Conservation (phyloP, 768 basidiomycete species). For the Collybia sordida region DNA sequence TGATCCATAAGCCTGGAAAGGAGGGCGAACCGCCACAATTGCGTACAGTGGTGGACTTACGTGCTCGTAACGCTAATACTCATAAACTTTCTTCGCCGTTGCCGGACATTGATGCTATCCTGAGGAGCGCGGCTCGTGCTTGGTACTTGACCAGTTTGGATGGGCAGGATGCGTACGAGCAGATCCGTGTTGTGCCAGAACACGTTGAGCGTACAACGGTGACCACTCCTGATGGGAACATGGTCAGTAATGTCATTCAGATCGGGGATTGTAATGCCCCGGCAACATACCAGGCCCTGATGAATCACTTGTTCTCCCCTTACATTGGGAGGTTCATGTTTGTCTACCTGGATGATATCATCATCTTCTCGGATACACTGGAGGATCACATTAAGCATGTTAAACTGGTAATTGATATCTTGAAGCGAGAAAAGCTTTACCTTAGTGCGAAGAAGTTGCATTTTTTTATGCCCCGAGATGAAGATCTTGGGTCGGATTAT, state of each 20-base stretch:
- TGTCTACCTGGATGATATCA: constrained; percentile 40
- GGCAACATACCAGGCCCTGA: constrained; percentile 34
- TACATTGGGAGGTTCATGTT: constrained; percentile 23
- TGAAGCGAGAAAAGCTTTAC: constrained; percentile 27
- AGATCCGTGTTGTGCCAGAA: background rate
- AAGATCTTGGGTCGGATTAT: constrained; percentile 34
- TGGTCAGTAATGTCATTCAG: constrained; percentile 1
- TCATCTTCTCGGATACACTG: constrained; percentile 36
- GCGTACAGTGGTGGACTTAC: constrained; percentile 27
- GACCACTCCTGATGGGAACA: constrained; percentile 7
- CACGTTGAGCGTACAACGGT: background rate
- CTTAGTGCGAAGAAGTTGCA: constrained; percentile 25
- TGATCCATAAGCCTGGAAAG: constrained; percentile 1
- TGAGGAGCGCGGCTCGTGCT: background rate
- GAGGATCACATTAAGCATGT: constrained; percentile 34
- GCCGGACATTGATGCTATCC: background rate
- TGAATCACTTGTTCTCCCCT: constrained; percentile 26
- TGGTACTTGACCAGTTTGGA: background rate
- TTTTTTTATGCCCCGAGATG: constrained; percentile 17
- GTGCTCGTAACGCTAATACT: background rate
- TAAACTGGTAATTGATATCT: constrained; percentile 19
- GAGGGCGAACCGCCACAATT: background rate
- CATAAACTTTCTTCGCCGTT: background rate
- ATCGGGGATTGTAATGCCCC: constrained; percentile 2
- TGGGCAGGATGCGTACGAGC: background rate